phyloP scores from a whole-genome alignment of 257 asterid species.

The Solanum pennellii region DNA sequence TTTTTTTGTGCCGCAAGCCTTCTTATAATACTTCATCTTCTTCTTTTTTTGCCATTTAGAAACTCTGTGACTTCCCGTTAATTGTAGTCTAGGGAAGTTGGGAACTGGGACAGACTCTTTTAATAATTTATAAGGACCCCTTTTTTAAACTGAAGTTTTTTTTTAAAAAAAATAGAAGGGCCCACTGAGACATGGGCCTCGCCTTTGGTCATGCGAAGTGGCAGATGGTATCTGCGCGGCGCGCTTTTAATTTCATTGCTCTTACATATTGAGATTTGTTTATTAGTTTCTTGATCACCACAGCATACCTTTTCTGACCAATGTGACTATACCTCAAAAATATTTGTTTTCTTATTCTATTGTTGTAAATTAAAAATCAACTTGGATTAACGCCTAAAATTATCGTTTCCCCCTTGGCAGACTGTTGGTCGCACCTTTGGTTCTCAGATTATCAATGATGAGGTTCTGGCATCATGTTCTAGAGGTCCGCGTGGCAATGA shows the following conservation, averaged over 20 bases:
- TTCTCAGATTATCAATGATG: constrained; percentile 51
- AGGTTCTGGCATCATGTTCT: constrained; percentile 66
- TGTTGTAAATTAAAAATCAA: background rate
- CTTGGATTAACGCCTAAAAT: background rate
- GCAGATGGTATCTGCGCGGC: too few species aligned
- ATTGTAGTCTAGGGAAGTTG: too few species aligned
- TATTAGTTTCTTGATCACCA: background rate
- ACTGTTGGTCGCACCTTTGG: constrained; percentile 54
- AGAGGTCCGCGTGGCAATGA: constrained; percentile 86
- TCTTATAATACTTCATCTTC: too few species aligned
- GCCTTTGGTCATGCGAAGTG: too few species aligned
- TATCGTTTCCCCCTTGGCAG: constrained; percentile 30
- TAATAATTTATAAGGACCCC: background rate
- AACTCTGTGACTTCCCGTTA: background rate
- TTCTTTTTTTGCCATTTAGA: background rate
- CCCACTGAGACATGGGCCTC: background rate
- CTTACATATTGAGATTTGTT: background rate
- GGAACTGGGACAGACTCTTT: background rate
- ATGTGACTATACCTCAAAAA: background rate
- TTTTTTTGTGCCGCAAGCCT: background rate
- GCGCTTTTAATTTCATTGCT: too few species aligned
- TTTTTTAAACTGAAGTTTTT: too few species aligned
- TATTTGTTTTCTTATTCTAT: background rate
- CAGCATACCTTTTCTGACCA: background rate
- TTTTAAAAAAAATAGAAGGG: background rate